Percentiles rank a stretch among this genome's conserved stretches.
These are phyloP conservation scores for Ganoderma leucocontextum DNA, from an alignment of 1,284 basidiomycete species.

Conservation along the genomic window DNA sequence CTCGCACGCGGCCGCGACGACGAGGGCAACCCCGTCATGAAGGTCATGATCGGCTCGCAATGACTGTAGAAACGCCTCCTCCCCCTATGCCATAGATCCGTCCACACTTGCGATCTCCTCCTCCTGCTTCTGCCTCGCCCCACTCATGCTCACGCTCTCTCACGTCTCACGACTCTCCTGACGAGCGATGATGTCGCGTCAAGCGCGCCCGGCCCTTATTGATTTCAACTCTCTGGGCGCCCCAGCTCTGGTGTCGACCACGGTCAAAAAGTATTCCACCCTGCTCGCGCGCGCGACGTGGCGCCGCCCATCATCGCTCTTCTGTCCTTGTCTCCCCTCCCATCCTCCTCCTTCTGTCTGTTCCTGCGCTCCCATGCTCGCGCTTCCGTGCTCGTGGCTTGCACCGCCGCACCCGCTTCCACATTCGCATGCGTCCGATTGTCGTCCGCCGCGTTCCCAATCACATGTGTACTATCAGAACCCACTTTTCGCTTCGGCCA, in stretches of 20 bases:
- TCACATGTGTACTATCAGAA: slow-evolving; percentile 25
- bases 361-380: slow-evolving; percentile 7
- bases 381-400: neutral
- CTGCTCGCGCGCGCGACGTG: slow-evolving; percentile 25
- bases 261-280: slow-evolving; percentile 26
- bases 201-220: slow-evolving; percentile 20
- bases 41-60: slow-evolving; percentile 75
- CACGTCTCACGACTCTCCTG: slow-evolving; percentile 5
- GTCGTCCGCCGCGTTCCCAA: slow-evolving; percentile 1
- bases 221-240: neutral
- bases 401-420: neutral
- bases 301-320: slow-evolving; percentile 16
- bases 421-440: neutral
- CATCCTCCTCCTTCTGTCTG: neutral
- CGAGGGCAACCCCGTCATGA: slow-evolving; percentile 82
- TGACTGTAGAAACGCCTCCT: slow-evolving; percentile 21
- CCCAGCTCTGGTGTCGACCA: slow-evolving; percentile 12
- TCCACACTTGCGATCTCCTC: neutral
- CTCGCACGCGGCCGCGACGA: slow-evolving; percentile 81
- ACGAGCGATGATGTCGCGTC: slow-evolving; percentile 24
- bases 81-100: slow-evolving; percentile 20
- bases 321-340: neutral
- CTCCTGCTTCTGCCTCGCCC: neutral
- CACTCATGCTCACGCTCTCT: neutral
- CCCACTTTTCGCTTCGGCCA: slow-evolving; percentile 13